Conservation (phyloP, 768 basidiomycete species). For the Boletus coccyginus region DNA sequence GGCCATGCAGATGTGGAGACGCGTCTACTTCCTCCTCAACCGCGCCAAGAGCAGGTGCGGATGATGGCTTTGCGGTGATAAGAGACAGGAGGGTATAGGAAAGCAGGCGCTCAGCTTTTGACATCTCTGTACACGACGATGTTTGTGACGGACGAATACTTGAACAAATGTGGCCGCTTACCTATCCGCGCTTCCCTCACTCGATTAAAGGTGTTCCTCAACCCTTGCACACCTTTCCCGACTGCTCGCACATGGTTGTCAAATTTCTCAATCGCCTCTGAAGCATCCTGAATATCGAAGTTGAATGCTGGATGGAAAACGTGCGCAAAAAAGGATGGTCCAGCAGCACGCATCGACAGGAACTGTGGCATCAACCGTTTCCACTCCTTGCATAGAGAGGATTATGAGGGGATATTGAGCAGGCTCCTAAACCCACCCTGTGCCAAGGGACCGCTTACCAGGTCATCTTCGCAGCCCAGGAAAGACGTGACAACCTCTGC, state of each 20-base stretch:
- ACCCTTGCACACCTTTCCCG: conserved; percentile 63
- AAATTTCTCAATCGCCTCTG: conserved; percentile 57
- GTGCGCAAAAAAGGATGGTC: conserved; percentile 71
- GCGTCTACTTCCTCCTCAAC: conserved; percentile 47
- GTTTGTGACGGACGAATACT: not conserved
- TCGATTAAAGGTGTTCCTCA: conserved; percentile 60
- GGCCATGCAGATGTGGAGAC: conserved; percentile 45
- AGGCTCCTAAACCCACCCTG: not conserved
- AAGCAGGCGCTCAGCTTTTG: conserved; percentile 68
- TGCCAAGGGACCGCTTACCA: conserved; percentile 44
- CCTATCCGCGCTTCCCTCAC: conserved; percentile 69
- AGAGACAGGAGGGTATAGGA: conserved; percentile 73
- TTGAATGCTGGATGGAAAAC: conserved; percentile 88
- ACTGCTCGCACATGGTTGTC: conserved; percentile 62
- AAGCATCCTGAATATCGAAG: conserved; percentile 69
- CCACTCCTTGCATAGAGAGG: conserved; percentile 56
- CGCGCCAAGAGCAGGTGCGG: conserved; percentile 45
- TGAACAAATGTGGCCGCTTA: conserved; percentile 28
- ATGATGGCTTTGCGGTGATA: conserved; percentile 64
- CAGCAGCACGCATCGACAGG: conserved; percentile 61
- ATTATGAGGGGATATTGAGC: not conserved
- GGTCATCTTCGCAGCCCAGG: conserved; percentile 70
- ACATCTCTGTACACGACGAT: conserved; percentile 58
- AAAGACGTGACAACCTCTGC: conserved; percentile 81
- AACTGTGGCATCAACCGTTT: conserved; percentile 58